Base-by-base conservation (phyloP, 2,329 filamentous ascomycete species). In the Biscogniauxia marginata region DNA sequence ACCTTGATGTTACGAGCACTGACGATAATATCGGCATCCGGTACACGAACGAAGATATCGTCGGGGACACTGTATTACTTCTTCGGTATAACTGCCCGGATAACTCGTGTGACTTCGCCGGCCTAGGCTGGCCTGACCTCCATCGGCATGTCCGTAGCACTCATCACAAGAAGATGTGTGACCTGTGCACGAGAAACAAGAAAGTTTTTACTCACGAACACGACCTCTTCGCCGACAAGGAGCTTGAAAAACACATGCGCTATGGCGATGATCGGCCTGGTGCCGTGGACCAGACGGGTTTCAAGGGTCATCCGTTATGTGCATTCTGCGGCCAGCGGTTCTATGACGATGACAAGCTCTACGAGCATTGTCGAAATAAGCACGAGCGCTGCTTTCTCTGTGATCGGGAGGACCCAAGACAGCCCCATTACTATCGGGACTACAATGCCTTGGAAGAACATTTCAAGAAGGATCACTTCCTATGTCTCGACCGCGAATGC, bases 201-300 rank as follows among this genome's bases (percentile, higher is more conserved):
- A 97, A 96, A 70, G 92, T 97, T 30, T 99, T 99, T 67, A 97
- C 95, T 1, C 95, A 99, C 74, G 95, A 99, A 74, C 95, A 99
- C 71, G 91, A 96, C 61, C 81, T 99, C 1, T 98, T 97, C 72
- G 88, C 90, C 0, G 83, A 86, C 59, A 84, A 87, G 61, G 91
- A 93, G 64, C 79, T 98, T 50, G 86, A 90, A 64, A 89, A 85
- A 67, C 95, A 99, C 72, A 96, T 98, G 82, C 89, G 85, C 60
- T 86, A 88, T 61, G 95, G 95, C 56, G 95, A 99, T 68, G 91
- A 98, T 71, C 88, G 88, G 62, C 93, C 93, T 3, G 93, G 95
- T 30, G 89, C 93, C 0, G 79, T 89, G 39, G 91, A 97, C 66
- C 95, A 98, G 77, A 97, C 90, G 23, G 95, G 95, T 0, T 99